Conservation (phyloP, 495 filamentous ascomycete genomes). For the Aspergillus asperescens region DNA sequence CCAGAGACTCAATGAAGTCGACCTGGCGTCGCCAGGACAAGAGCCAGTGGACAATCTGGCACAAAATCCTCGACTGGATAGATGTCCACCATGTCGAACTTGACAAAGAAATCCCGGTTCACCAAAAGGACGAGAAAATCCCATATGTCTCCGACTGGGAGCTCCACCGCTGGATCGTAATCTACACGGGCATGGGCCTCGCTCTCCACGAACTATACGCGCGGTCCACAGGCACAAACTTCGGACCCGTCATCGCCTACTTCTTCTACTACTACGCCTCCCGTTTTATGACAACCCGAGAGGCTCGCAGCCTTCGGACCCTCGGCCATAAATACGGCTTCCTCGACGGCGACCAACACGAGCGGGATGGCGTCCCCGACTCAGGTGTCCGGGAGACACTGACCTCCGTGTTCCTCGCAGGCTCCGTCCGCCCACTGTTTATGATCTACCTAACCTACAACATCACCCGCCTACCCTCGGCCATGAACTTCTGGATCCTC, state of each 20-base stretch:
- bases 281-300: conserved; percentile 31
- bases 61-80: conserved; percentile 27
- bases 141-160: conserved; percentile 26
- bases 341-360: conserved; percentile 25
- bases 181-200: conserved; percentile 23
- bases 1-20: conserved; percentile 37
- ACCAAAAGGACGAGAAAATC: conserved; percentile 29
- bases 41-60: conserved; percentile 23
- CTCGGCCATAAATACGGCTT: conserved; percentile 24
- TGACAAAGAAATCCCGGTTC: conserved; percentile 26
- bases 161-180: conserved; percentile 29
- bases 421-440: conserved; percentile 18
- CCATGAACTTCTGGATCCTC: conserved; percentile 33
- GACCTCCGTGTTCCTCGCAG: conserved; percentile 18
- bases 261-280: conserved; percentile 28
- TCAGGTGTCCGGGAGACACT: conserved; percentile 20
- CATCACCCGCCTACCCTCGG: conserved; percentile 7
- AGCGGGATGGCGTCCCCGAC: conserved; percentile 25
- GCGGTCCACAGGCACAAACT: conserved; percentile 19
- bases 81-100: conserved; percentile 24
- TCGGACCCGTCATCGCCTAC: conserved; percentile 21
- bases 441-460: conserved; percentile 22
- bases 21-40: conserved; percentile 30
- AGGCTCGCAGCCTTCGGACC: conserved; percentile 25
- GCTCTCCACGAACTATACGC: conserved; percentile 27